phyloP scores from a whole-genome alignment of 1,139 yeast species.

The Suhomyces taliae region DNA sequence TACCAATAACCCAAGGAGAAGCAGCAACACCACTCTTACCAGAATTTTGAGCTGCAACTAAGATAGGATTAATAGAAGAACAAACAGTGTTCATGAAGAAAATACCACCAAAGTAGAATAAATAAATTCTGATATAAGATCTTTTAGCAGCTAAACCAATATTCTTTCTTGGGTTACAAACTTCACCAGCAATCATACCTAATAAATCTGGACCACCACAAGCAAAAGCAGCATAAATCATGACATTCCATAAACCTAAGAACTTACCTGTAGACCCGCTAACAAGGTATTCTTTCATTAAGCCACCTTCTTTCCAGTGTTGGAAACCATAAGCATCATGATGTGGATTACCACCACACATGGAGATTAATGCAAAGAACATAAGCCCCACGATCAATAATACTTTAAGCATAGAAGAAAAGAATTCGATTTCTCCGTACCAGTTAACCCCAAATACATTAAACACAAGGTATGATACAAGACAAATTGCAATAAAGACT shows the following conservation, averaged over 20 bases:
- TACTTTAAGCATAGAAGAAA: conserved; percentile 38
- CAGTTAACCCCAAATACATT: conserved; percentile 39
- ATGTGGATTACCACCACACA: conserved; percentile 16
- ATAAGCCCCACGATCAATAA: conserved; percentile 41
- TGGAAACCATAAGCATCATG: conserved; percentile 39
- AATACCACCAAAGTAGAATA: conserved; percentile 40
- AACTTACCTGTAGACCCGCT: conserved; percentile 37
- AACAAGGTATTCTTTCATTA: conserved; percentile 32
- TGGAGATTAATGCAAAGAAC: conserved; percentile 34
- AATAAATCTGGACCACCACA: conserved; percentile 47
- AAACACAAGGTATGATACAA: conserved; percentile 29
- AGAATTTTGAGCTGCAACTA: conserved; percentile 24
- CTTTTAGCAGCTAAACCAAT: conserved; percentile 37
- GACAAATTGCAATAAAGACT: conserved; percentile 34
- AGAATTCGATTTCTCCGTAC: conserved; percentile 43
- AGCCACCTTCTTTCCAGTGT: conserved; percentile 36
- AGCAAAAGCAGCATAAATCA: conserved; percentile 40
- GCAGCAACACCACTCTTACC: conserved; percentile 36
- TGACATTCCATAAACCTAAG: conserved; percentile 36
- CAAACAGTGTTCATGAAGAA: conserved; percentile 38
- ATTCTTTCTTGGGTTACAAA: conserved; percentile 31
- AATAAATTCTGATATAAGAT: conserved; percentile 33
- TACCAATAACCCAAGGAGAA: conserved; percentile 44
- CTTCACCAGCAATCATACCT: conserved; percentile 37
- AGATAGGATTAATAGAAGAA: conserved; percentile 33